Base-by-base conservation (phyloP, 768 basidiomycete genomes). In the Tulasnella sp. region DNA sequence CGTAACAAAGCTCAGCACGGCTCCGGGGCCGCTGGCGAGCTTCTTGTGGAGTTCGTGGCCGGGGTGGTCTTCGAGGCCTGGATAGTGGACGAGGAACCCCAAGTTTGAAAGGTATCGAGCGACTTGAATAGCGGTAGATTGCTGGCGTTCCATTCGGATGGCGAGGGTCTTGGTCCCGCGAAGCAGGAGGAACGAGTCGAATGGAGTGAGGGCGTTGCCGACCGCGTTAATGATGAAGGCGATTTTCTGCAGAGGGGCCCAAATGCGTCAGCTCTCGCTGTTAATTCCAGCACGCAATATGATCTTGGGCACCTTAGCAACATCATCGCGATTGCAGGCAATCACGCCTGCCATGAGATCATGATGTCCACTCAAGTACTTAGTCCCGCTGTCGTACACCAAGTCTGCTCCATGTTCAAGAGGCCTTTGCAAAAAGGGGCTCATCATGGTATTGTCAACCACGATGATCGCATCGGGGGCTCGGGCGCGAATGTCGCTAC, bases 361-460 rank as follows among this genome's bases (percentile, higher is more conserved):
- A 86, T 99, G 98, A 83, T 99, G 98, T 10, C 98, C 98, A 79
- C 94, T 96, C 71, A 99, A 89, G 85, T 99, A 99, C 84, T 99
- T 99, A 34, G 98, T 99, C 14, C 92, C 98, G 80, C 95, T 97
- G 85, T 99, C 98, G 83, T 99, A 99, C 12, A 98, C 97, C 78
- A 99, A 91, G 84, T 99, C 98, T 73, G 95, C 95, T 21, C 97
- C 98, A 75, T 98, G 93, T 83, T 99, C 96, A 48, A 99, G 89
- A 16, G 98, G 98, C 79, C 97, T 88, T 84, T 97, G 96, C 10
- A 99, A 88, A 86, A 98, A 99, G 21, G 98, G 97, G 84, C 96
- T 98, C 97, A 99, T 98, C 98, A 99, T 99, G 80, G 98, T 99
- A 84, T 99, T 99, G 85, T 99, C 98, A 31, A 96, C 95, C 48